Evolutionary conservation across 306 rosid genomes (phyloP), one percentile per base, ranked within the genome.

Genomic region (Canavalia gladiata): DNA sequence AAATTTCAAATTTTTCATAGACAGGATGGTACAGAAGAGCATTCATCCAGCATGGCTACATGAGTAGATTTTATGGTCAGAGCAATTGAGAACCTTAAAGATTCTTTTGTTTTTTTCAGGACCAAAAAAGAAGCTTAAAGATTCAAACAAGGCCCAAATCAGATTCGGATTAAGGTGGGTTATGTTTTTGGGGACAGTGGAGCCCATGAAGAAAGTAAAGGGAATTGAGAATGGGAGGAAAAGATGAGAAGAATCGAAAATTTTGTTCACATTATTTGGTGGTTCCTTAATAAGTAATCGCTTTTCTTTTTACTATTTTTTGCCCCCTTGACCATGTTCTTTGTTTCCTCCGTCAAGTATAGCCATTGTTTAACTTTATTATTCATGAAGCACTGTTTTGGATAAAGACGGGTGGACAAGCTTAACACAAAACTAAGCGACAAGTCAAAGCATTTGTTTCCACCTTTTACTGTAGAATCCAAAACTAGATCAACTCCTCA

Each of bases 351-450:
- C 9, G 54, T 67, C 54, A 67, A 42, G 54, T 43, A 25, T 43
- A 66, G 72, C 51, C 34, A 66, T 66, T 8, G 18, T 1, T 66
- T 13, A 8, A 66, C 31, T 66, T 66, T 66, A 18, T 41, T 41
- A 18, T 41, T 41, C 7, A 67, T 67, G 1, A 25, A 56, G 7
- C 49, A 67, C 64, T 65, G 43, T 82, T 81, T 74, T 75, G 76
- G 85, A 82, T 82, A 82, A 74, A 75, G 70, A 56, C 25, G 49
- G 8, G 43, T 47, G 3, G 9, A 8, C 41, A 46, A 9, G 8
- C 10, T 56, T 50, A 10, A 13, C 56, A 47, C 25, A 45, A 57
- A 34, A 25, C 33, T 46, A 46, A 69, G 62, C 68, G 67, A 67
- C 68, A 41, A 29, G 28, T 55, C 34, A n/a, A 43, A 2, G 18